Conservation (phyloP, 495 filamentous ascomycete species). For the Parmelia sp. region DNA sequence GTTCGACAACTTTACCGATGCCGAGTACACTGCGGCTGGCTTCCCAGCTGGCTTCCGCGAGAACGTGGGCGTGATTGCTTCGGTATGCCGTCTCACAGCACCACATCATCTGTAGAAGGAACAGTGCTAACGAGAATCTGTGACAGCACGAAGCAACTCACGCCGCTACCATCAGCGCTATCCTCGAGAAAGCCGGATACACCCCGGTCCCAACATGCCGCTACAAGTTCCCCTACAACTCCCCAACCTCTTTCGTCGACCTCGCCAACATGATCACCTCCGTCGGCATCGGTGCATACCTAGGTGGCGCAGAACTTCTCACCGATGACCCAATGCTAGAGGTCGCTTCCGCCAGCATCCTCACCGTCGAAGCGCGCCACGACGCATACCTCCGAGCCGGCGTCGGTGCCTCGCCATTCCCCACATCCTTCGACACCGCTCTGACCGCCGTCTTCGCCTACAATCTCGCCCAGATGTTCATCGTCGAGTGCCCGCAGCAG, state of each 20-base stretch:
- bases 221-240: conserved; percentile 46
- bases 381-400: conserved; percentile 45
- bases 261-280: conserved; percentile 38
- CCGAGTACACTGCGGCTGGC: conserved; percentile 25
- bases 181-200: conserved; percentile 34
- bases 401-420: conserved; percentile 39
- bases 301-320: conserved; percentile 39
- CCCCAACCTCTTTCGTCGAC: conserved; percentile 40
- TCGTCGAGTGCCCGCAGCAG: conserved; percentile 41
- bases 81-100: not conserved
- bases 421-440: conserved; percentile 46
- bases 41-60: conserved; percentile 30
- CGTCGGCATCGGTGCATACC: conserved; percentile 30
- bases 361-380: conserved; percentile 51
- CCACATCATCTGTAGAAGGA: not conserved
- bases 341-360: conserved; percentile 47
- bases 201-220: conserved; percentile 43
- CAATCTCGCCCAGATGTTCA: conserved; percentile 49
- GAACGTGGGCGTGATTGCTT: conserved; percentile 29
- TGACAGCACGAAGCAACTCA: conserved; percentile 27
- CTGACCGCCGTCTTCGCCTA: conserved; percentile 46
- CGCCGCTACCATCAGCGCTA: conserved; percentile 23
- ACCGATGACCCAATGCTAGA: conserved; percentile 37
- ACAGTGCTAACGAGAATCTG: not conserved
- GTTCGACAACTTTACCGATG: conserved; percentile 27